phyloP scores from a whole-genome alignment of 164 flowering plant species.

The Chimonanthus salicifolius region DNA sequence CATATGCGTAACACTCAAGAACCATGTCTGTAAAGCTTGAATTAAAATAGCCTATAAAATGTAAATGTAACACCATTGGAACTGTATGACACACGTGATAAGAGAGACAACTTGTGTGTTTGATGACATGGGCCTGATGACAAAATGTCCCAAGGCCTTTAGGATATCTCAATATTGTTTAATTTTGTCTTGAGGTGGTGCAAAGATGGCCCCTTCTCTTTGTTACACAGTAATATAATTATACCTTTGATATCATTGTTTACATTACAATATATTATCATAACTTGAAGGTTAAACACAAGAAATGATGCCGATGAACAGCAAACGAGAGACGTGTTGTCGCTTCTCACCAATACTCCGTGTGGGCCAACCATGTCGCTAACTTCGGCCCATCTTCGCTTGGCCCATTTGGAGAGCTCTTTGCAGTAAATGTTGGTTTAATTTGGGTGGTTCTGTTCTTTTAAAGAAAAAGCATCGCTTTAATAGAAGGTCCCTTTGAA shows the following conservation, averaged over 20 bases:
- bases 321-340: not conserved
- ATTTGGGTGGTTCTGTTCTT: conserved; percentile 2
- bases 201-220: not conserved
- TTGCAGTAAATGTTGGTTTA: not conserved
- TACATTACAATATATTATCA: not conserved
- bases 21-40: not conserved
- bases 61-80: no score
- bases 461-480: not conserved
- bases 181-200: conserved; percentile 2
- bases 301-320: conserved; percentile 1
- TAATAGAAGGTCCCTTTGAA: not conserved
- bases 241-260: not conserved
- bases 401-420: not conserved
- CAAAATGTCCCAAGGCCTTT: conserved; percentile 1
- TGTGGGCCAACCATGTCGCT: not conserved
- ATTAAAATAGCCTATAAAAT: not conserved
- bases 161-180: not conserved
- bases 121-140: not conserved
- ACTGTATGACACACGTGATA: not conserved
- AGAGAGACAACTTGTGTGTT: not conserved
- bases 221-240: not conserved
- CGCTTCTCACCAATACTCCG: not conserved
- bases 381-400: not conserved
- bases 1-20: not conserved
- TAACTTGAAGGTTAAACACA: not conserved